Evolutionary conservation across 768 basidiomycete species (phyloP), one percentile per base, ranked within the genome.

Genomic region (Leccinum sublutescens): DNA sequence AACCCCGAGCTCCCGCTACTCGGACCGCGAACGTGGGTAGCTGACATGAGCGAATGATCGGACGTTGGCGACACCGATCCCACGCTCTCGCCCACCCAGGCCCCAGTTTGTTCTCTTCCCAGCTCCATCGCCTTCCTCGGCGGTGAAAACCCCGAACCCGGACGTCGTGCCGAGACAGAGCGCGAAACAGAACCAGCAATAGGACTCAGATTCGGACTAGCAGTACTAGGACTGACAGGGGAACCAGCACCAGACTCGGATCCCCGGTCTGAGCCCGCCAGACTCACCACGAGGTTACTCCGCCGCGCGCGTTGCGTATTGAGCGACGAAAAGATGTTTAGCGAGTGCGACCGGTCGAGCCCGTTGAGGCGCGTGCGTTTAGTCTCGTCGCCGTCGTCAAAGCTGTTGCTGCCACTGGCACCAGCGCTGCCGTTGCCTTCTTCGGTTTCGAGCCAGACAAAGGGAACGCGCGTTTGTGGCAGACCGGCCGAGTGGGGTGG

Each of bases 401-500:
- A 17, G 15, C 5, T 2, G 7, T 38, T 38, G 36, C 36, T 17
- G 15, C 6, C 36, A 38, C 15, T 7, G 15, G 36, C 36, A 14
- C 40, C 8, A 4, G 25, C 25, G 25, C 25, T 27, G 25, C 25
- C 25, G 25, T 27, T 27, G 9, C 15, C 45, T 5, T 83, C 82
- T 4, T 50, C 50, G 17, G 73, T 71, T 59, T 79, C 74, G 55
- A 79, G 71, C 84, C 82, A 83, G 64, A 82, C 77, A 2, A 81
- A 80, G 1, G 84, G 81, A 17, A 83, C 77, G 0, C 31, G 57
- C 0, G 68, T 66, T 3, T 15, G 54, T 1, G 62, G 58, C 38
- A 67, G 66, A 17, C 64, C 56, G 8, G 68, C 64, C 23, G 72
- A 63, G 29, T 64, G 67, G 72, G 12, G 68, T 6, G 64, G 61